phyloP scores from a whole-genome alignment of 176 grass and related monocot species.

The Musa troglodytarum region DNA sequence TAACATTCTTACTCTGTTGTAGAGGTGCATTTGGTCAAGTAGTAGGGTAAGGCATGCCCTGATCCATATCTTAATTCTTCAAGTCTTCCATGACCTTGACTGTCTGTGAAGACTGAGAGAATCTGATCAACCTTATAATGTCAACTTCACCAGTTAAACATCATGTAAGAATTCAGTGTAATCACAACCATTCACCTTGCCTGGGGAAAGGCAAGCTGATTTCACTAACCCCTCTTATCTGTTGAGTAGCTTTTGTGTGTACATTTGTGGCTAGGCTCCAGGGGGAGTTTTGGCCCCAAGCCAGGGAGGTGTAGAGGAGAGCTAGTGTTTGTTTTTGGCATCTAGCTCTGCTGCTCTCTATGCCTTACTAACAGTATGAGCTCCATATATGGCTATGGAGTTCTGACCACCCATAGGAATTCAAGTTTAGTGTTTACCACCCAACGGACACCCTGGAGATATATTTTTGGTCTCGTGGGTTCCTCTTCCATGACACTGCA shows the following conservation, averaged over 20 bases:
- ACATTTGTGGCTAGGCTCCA: constrained; percentile 9
- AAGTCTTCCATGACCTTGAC: no score
- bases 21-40: not conserved
- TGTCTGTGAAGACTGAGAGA: no score
- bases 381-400: constrained; percentile 13
- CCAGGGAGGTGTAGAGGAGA: constrained; percentile 1
- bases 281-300: not conserved
- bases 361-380: not conserved
- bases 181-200: not conserved
- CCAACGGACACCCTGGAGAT: not conserved
- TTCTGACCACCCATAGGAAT: not conserved
- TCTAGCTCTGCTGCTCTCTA: constrained; percentile 4
- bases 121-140: not conserved
- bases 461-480: constrained; percentile 18
- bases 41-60: no score
- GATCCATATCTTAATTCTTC: no score
- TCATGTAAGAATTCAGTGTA: not conserved
- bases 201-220: constrained; percentile 1
- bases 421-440: no score
- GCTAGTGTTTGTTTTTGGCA: constrained; percentile 24
- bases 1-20: not conserved
- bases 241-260: not conserved
- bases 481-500: not conserved
- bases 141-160: not conserved
- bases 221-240: not conserved